Evolutionary conservation across 805 yeast genomes (phyloP), one percentile per base, ranked within the genome.

Genomic region (Vanderwaltozyma verrucispora): DNA sequence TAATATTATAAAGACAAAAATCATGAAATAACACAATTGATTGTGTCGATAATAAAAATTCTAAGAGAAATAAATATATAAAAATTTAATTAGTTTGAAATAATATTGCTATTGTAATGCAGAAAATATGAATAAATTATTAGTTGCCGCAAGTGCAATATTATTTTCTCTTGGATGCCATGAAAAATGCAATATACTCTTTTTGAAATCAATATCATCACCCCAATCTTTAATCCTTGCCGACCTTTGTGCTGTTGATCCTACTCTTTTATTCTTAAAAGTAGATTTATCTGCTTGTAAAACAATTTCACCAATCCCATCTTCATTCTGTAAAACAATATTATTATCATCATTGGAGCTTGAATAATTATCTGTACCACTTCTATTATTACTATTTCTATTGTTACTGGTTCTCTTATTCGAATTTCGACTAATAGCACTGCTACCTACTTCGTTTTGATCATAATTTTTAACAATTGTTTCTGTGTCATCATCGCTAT

Each of bases 121-220:
- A 40, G 89, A 80, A 59, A 83, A 83, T 43, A 83, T 81, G 64
- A 81, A 83, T 50, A 85, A 72, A 65, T 92, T 92, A 67, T 92
- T 94, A 17, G 99, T 92, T 15, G 98, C 97, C 34, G 97, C 97
- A 55, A 92, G 84, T 30, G 98, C 98, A 49, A 92, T 95, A 36
- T 92, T 79, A 65, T 92, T 86, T 65, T 94, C 98, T 49, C 69
- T 71, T 46, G 99, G 98, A 69, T 92, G 98, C 98, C 99, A 92
- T 60, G 96, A 86, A 62, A 87, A 71, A 64, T 92, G 97, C 62
- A 89, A 70, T 43, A 92, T 88, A 62, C 85, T 80, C 71, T 88
- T 89, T 63, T 88, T 86, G 68, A 88, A 92, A 64, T 94, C 97
- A 48, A 88, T 83, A 55, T 80, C 89, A 54, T 78, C 76, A 37